A percentile compares a stretch with the other conserved stretches of the same genome.
Conservation (phyloP, 2,329 filamentous ascomycete species). For the Sodiomyces alkalinus region DNA sequence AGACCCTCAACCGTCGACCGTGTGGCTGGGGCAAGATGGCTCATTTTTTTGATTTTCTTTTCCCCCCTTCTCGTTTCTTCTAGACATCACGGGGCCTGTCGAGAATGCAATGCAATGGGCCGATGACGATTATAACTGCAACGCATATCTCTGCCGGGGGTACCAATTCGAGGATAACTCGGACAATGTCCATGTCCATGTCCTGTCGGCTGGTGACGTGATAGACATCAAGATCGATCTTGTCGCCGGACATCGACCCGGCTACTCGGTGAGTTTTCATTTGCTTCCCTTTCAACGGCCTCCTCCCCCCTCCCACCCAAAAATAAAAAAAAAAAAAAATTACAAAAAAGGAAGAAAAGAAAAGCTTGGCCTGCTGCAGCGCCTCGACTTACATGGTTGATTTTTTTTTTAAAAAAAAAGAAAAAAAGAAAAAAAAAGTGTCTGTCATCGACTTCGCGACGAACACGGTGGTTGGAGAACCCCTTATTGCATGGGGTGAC, state of each 20-base stretch:
- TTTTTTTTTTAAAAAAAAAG: too few relatives aligned
- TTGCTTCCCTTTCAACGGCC: too few relatives aligned
- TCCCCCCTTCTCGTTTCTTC: too few relatives aligned
- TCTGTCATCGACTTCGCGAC: slow-evolving; percentile 29
- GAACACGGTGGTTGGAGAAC: slow-evolving; percentile 31
- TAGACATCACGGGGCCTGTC: slow-evolving; percentile 13
- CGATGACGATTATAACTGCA: slow-evolving; percentile 12
- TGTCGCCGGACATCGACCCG: slow-evolving; percentile 19
- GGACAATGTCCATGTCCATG: slow-evolving; percentile 11
- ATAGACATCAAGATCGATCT: slow-evolving; percentile 23
- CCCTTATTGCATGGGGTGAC: slow-evolving; percentile 26
- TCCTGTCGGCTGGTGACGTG: slow-evolving; percentile 15
- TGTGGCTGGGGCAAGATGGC: too few relatives aligned
- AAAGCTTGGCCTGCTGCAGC: too few relatives aligned
- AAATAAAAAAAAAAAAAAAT: too few relatives aligned
- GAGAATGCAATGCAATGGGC: slow-evolving; percentile 12
- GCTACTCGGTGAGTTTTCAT: slow-evolving; percentile 14
- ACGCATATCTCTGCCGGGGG: slow-evolving; percentile 14
- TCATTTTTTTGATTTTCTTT: too few relatives aligned
- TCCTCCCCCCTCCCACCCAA: too few relatives aligned
- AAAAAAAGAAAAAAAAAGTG: slow-evolving; percentile 33
- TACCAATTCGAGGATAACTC: slow-evolving; percentile 16
- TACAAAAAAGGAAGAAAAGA: too few relatives aligned
- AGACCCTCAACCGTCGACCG: too few relatives aligned
- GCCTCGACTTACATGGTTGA: too few relatives aligned